Base-by-base conservation (phyloP, 1,284 basidiomycete genomes). In the Cryptococcus depauperatus region DNA sequence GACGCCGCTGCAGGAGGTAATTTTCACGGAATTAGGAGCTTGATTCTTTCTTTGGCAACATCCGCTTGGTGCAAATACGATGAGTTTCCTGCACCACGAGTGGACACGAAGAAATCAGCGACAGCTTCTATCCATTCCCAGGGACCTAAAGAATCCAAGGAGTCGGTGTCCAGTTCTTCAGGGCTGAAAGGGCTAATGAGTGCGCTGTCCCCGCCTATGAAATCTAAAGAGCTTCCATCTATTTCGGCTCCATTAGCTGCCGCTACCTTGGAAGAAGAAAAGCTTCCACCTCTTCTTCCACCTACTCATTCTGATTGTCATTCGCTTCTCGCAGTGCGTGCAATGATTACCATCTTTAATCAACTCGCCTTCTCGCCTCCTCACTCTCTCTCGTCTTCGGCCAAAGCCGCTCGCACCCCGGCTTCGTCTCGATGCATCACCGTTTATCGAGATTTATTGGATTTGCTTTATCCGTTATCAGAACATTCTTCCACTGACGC, bases 291-390 rank as follows among this genome's bases (percentile, higher is more conserved):
- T 13, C 19, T 18, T n/a, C 47, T 44, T 18, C 25, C 18, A 23
- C 10, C 47, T 26, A 16, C 57, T 32, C 66, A 67, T 50, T 23
- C 42, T 16, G 46, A 58, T 28, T 72, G 68, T 60, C 62, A 65
- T 46, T 68, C 71, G 2, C 47, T 69, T 6, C 48, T 57, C 4
- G 71, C 74, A 4, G 65, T 70, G 19, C 54, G 65, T 19, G 62
- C 73, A 1, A 63, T 75, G 23, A 74, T 76, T 43, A 63, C 71
- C 18, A 68, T 75, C 35, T 75, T 76, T 56, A 70, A 70, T 22
- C 58, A 66, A 1, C 57, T 74, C n/a, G 64, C 71, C 1, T 74
- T 74, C 48, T 61, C 66, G 1, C 64, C 69, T 10, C 67, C 66
- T 21, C 57, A 68, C 23, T 62, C 68, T 6, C 44, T 61, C 44